Base-by-base conservation (phyloP, 805 yeast species). In the Candida silvatica region DNA sequence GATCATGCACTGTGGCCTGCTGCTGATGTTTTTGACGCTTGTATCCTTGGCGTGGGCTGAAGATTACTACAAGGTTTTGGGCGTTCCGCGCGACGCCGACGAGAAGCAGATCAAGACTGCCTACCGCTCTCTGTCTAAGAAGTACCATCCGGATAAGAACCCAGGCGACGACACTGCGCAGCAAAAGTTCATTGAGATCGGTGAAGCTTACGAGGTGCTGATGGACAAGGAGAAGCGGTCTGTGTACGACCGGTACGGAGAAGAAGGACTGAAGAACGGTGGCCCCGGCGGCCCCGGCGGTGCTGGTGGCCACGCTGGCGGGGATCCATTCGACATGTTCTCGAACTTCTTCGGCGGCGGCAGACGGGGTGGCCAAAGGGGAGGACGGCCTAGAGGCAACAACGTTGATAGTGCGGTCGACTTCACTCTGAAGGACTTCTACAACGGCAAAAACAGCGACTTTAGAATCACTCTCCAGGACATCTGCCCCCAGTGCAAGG, bases 101-200 rank as follows among this genome's bases (percentile, higher is more conserved):
- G 95, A 85, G 17, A 77, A 71, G 45, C 87, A 86, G 37, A 84
- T 88, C 59, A 86, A 84, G 53, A 71, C 77, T 35, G 95, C 96
- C 0, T 88, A 88, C 55, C 66, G 95, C 45, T 71, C 74, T 37
- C 61, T 90, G 43, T 78, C 88, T 45, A 80, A 85, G 55, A 83
- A 83, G 52, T 86, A 73, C 58, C 98, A 90, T 52, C 98, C 98
- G 2, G 98, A 90, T 59, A 90, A 90, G 62, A 92, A 90, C 54
- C 79, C 81, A 4, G 81, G 80, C 5, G 74, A 80, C 47, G 86
- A 84, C 6, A 80, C 71, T 20, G 95, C 97, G 1, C 87, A 84
- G 44, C 79, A 81, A 33, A 79, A 74, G 59, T 92, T 88, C 55
- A 79, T 92, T 34, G 94, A 87, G 58, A 72, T 92, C 20, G 95